Evolutionary conservation across 2,329 filamentous ascomycete species (phyloP), one percentile per base, ranked within the genome.

Genomic region (Trichoderma sp.): DNA sequence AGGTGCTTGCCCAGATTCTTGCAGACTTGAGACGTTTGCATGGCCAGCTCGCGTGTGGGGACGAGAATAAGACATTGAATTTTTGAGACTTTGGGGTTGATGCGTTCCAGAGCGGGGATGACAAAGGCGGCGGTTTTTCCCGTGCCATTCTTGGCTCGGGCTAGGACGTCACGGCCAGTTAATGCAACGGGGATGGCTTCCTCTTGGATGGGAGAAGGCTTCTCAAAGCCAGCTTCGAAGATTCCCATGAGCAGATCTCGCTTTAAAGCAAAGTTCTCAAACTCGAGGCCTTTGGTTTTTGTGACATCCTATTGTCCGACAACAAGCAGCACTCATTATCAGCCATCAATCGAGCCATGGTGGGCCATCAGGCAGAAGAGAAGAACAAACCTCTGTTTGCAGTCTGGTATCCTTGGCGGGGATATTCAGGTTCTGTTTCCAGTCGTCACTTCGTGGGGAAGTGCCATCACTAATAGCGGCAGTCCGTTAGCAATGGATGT

Each of bases 1-100:
- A 99, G 89, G 78, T 99, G 94, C 82, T 99, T 98, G 72, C 96
- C 96, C 58, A 99, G 88, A 14, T 91, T 97, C 85, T 98, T 99
- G 89, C 96, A 99, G 74, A 99, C 96, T 82, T 99, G 96, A 60
- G 96, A 99, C 70, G 96, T 99, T 81, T 99, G 96, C 81, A 99
- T 90, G 67, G 96, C 96, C 75, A 99, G 86, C 83, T 99, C 96
- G 87, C 96, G 88, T 72, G 96, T 99, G 43, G 96, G 96, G 55
- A 99, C 96, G 68, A 99, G 89, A 75, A 99, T 96, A 71, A 99
- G 88, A 75, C 93, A 94, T 84, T 99, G 96, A 70, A 96, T 97
- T 83, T 98, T 98, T 78, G 91, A 91, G 79, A 93, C 92, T 81
- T 97, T 98, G 63, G 96, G 92, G 83, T 99, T 97, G 83, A 98